Evolutionary conservation across 257 asterid genomes (phyloP).

Genomic region (Jacaranda mimosifolia): DNA sequence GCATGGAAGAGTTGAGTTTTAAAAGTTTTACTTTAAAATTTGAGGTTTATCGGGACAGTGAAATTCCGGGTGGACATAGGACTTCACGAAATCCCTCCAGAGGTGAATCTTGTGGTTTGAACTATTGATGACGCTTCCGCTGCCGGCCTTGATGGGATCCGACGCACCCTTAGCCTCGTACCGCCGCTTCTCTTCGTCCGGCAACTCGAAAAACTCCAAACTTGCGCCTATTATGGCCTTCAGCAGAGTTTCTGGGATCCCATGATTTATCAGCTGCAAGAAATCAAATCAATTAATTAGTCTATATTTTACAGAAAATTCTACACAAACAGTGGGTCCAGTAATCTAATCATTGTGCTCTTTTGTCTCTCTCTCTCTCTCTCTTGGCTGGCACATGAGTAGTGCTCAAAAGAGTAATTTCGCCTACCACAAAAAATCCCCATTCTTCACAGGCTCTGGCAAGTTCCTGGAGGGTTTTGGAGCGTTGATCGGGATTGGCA

Average conservation of each 20-base stretch:
- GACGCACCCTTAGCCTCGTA: conserved; percentile 42
- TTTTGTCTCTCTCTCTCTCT: too few species aligned
- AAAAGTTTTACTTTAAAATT: not conserved
- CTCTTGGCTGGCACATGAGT: too few species aligned
- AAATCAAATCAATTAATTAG: not conserved
- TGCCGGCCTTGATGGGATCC: conserved; percentile 50
- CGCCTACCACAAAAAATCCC: conserved; percentile 63
- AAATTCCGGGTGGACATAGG: conserved; percentile 49
- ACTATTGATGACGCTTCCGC: conserved; percentile 34
- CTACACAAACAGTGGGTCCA: too few species aligned
- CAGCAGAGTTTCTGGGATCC: conserved; percentile 35
- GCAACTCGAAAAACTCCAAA: conserved; percentile 41
- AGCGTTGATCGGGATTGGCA: conserved; percentile 37
- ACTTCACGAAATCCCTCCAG: conserved; percentile 56
- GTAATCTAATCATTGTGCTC: too few species aligned
- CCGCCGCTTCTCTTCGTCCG: conserved; percentile 35
- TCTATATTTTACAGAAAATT: not conserved
- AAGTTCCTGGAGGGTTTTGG: conserved; percentile 39
- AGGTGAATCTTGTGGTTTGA: conserved; percentile 36
- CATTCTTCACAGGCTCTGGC: conserved; percentile 30
- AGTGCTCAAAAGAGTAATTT: too few species aligned
- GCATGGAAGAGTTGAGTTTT: too few species aligned
- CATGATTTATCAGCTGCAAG: conserved; percentile 38
- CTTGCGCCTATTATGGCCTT: conserved; percentile 31
- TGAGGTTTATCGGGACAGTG: not conserved